These are phyloP conservation scores for Tephrocybe sp. DNA, from an alignment of 768 basidiomycete species.

Conservation along the genomic window DNA sequence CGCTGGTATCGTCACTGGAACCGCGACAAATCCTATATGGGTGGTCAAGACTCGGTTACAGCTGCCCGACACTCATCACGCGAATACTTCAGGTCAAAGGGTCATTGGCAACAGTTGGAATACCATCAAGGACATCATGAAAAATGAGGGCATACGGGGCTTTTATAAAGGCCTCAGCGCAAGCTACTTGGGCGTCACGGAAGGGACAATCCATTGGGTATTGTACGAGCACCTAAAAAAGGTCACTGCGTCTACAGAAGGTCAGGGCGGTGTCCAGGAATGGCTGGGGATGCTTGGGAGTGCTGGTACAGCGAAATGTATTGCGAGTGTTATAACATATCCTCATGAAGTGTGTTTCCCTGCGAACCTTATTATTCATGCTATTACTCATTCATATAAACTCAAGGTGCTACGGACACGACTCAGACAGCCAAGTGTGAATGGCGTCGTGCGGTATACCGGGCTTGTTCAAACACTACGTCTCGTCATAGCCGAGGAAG, in stretches of 20 bases:
- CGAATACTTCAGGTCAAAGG: constrained; percentile 18
- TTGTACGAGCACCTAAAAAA: constrained; percentile 91
- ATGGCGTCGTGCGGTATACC: constrained; percentile 80
- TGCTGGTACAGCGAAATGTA: constrained; percentile 90
- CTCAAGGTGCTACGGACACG: constrained; percentile 88
- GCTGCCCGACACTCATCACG: constrained; percentile 42
- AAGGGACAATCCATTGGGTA: constrained; percentile 96
- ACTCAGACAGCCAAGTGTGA: constrained; percentile 81
- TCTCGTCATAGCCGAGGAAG: constrained; percentile 89
- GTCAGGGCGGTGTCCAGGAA: constrained; percentile 55
- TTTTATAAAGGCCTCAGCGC: constrained; percentile 96
- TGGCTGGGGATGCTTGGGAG: constrained; percentile 87
- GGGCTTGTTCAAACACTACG: constrained; percentile 83
- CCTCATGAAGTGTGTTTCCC: constrained; percentile 83
- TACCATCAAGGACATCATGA: constrained; percentile 72
- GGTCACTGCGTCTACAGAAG: constrained; percentile 53
- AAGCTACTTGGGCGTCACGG: constrained; percentile 93
- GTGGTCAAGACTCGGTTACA: constrained; percentile 98
- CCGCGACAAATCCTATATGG: constrained; percentile 98
- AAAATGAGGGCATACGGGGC: constrained; percentile 80
- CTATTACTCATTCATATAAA: not conserved
- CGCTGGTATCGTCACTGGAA: constrained; percentile 85
- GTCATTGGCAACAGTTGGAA: constrained; percentile 53
- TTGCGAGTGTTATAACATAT: constrained; percentile 94
- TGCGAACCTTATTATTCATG: not conserved